Evolutionary conservation across 179 eudicot genomes (phyloP), one percentile per base, ranked within the genome.

Genomic region (Beta lomatogona): DNA sequence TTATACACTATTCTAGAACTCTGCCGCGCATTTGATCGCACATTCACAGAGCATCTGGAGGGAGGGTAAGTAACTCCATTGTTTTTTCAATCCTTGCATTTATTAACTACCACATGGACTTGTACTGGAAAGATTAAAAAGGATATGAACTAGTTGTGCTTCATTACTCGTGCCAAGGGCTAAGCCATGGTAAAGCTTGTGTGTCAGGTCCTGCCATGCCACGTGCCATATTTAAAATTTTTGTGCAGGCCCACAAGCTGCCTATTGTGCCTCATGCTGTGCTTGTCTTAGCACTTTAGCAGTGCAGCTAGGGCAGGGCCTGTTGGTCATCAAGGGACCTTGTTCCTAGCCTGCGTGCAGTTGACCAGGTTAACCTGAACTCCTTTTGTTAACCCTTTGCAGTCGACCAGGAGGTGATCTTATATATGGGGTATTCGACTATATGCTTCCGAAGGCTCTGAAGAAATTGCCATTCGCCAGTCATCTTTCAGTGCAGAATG

Each of bases 401-500:
- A 91, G 94, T 81, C 89, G 94, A 50, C 82, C 90, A 16, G 94
- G 94, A n/a, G 94, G 93, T 48, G 90, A 86, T 77, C 85, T 87
- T 61, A 90, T 91, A n/a, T 88, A 90, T 77, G 84, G 76, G 59
- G 86, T 91, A 31, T 91, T 91, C 71, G 88, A 86, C 83, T 16
- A 84, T 77, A 88, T 89, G 86, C 90, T 91, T 64, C 91, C 94
- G 19, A 85, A 83, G 72, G 92, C 91, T 71, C 59, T 91, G 15
- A 83, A 77, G 58, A 90, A 90, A 79, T 86, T 90, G 81, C 93
- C 94, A 36, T 69, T 91, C 80, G 93, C 90, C 66, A 89, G 85
- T 12, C 88, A 90, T 79, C 88, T 91, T 57, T 89, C 93, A 4
- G n/a, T 88, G 52, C 87, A 85, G 59, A 90, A 87, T 71, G 90